These are phyloP conservation scores for Phylloporus arenicola DNA, from an alignment of 768 basidiomycete genomes.

Conservation along the genomic window DNA sequence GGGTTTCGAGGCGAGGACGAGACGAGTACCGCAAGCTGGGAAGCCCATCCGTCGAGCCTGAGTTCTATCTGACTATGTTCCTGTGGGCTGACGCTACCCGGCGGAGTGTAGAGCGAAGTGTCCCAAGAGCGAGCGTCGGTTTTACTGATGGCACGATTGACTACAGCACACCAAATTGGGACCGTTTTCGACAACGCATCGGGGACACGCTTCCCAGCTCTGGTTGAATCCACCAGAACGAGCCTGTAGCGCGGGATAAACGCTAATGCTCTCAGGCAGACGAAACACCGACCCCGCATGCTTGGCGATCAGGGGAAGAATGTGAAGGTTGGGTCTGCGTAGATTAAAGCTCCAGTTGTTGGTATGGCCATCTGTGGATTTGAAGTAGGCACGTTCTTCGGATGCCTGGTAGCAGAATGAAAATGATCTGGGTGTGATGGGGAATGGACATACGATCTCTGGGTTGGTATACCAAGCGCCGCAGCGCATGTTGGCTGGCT, in stretches of 20 bases:
- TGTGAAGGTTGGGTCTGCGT: constrained; percentile 76
- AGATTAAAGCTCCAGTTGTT: constrained; percentile 83
- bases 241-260: constrained; percentile 40
- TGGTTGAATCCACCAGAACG: constrained; percentile 86
- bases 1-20: neutral
- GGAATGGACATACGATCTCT: constrained; percentile 38
- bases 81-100: constrained; percentile 58
- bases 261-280: neutral
- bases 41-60: constrained; percentile 63
- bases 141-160: constrained; percentile 58
- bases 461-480: constrained; percentile 93
- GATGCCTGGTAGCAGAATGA: constrained; percentile 10
- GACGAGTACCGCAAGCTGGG: constrained; percentile 51
- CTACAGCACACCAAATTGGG: constrained; percentile 90
- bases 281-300: constrained; percentile 51
- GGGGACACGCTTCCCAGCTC: constrained; percentile 89
- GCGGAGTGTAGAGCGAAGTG: constrained; percentile 61
- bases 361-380: constrained; percentile 86
- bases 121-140: constrained; percentile 42
- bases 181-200: constrained; percentile 92
- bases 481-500: constrained; percentile 82
- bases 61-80: constrained; percentile 78
- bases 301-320: constrained; percentile 53
- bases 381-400: constrained; percentile 64
- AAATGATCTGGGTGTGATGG: neutral